Evolutionary conservation across 352 stramenopile species (phyloP).

Genomic region (Globisporangium uncinulatum): DNA sequence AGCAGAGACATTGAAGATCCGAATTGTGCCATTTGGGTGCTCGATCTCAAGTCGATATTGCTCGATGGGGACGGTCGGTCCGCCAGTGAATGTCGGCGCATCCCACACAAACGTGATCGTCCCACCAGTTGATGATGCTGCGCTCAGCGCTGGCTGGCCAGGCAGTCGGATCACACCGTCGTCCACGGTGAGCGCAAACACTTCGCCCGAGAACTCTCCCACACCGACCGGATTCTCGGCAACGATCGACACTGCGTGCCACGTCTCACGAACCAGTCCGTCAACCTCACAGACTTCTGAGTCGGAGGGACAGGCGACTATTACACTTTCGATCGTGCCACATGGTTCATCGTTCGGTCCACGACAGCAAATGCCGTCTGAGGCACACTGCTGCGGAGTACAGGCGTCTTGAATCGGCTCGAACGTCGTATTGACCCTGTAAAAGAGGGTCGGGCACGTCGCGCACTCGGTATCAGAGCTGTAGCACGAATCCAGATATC

Average conservation of each 20-base stretch:
- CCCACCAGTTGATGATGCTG: slow-evolving; percentile 18
- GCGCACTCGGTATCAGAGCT: slow-evolving; percentile 11
- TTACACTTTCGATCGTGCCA: slow-evolving; percentile 11
- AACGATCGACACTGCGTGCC: slow-evolving; percentile 23
- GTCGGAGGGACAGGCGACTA: slow-evolving; percentile 11
- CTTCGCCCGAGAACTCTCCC: slow-evolving; percentile 16
- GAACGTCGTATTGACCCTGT: neutral
- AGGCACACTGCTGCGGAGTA: slow-evolving; percentile 5
- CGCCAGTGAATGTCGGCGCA: slow-evolving; percentile 21
- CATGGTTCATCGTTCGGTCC: slow-evolving; percentile 16
- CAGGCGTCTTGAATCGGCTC: slow-evolving; percentile 5
- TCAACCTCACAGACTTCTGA: slow-evolving; percentile 15
- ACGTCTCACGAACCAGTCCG: slow-evolving; percentile 23
- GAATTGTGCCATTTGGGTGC: neutral
- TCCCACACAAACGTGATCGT: slow-evolving; percentile 22
- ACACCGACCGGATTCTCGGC: slow-evolving; percentile 30
- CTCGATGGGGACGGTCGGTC: neutral
- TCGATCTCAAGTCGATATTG: slow-evolving; percentile 17
- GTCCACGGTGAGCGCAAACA: slow-evolving; percentile 15
- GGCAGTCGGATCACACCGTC: slow-evolving; percentile 41
- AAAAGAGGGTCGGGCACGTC: slow-evolving; percentile 13
- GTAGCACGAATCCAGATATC: slow-evolving; percentile 26
- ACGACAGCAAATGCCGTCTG: slow-evolving; percentile 13
- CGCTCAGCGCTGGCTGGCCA: slow-evolving; percentile 12
- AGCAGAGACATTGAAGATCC: neutral